Conservation (phyloP, 2,329 filamentous ascomycete genomes). For the Pezicula rhizophila region DNA sequence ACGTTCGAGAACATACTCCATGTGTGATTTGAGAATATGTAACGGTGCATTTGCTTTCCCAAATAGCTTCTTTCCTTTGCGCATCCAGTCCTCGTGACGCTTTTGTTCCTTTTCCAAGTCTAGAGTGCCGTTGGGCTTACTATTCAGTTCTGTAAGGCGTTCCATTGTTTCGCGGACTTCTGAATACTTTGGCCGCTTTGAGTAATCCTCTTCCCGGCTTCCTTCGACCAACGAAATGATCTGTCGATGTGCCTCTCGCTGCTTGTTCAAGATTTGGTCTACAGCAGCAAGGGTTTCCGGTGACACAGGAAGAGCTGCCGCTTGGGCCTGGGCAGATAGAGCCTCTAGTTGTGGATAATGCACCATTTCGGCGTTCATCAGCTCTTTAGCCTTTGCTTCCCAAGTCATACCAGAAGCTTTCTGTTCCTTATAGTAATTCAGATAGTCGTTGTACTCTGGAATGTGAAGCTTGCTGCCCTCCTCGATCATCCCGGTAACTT, state of each 20-base stretch:
- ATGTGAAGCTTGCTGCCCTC: conserved; percentile 74
- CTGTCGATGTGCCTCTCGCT: conserved; percentile 86
- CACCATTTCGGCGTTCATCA: conserved; percentile 85
- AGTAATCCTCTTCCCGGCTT: conserved; percentile 68
- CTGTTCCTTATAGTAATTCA: conserved; percentile 71
- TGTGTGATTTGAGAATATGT: conserved; percentile 90
- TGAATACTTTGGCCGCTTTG: conserved; percentile 75
- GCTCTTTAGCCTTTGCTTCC: conserved; percentile 87
- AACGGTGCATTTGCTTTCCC: conserved; percentile 96
- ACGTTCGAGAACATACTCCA: conserved; percentile 85
- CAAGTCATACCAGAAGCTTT: conserved; percentile 73
- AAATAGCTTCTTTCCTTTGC: conserved; percentile 93
- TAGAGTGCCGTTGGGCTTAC: conserved; percentile 82
- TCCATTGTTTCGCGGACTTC: conserved; percentile 91
- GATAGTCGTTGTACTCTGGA: conserved; percentile 71
- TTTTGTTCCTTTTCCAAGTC: conserved; percentile 94
- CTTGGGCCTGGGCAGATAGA: conserved; percentile 72
- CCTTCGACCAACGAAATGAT: conserved; percentile 77
- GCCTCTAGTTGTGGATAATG: conserved; percentile 95
- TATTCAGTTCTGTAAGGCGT: conserved; percentile 80
- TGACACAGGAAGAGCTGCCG: conserved; percentile 69
- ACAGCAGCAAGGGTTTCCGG: conserved; percentile 74
- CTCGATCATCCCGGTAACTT: conserved; percentile 73
- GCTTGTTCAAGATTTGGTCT: conserved; percentile 90
- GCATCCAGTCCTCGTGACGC: conserved; percentile 98